A percentile compares a stretch with the other conserved stretches of the same genome.
These are phyloP conservation scores for Zygoascus biomembranicola DNA, from an alignment of 805 yeast genomes.

Conservation along the genomic window DNA sequence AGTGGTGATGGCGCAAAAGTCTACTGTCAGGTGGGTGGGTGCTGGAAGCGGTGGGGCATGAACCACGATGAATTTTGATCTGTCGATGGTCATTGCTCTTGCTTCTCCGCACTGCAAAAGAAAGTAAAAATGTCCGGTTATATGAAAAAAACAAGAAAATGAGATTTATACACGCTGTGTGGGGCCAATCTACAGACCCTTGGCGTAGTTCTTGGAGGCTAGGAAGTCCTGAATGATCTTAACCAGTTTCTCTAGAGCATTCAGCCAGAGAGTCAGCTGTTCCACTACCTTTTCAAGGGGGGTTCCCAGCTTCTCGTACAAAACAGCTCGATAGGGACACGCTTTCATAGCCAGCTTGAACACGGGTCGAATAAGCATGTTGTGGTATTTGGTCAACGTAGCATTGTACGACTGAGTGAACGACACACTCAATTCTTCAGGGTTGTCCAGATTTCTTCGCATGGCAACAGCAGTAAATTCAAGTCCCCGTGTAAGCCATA, in stretches of 20 bases:
- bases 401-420: conserved; percentile 79
- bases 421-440: conserved; percentile 63
- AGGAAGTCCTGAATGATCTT: conserved; percentile 65
- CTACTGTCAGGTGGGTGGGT: too few species aligned
- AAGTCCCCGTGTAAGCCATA: conserved; percentile 77
- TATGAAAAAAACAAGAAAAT: too few species aligned
- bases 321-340: conserved; percentile 83
- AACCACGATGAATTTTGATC: too few species aligned
- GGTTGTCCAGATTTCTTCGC: conserved; percentile 65
- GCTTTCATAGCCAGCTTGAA: conserved; percentile 94
- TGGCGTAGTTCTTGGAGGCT: conserved; percentile 75
- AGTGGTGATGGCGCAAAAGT: background rate
- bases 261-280: conserved; percentile 67
- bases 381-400: conserved; percentile 75
- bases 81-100: too few species aligned
- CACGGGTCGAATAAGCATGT: conserved; percentile 72
- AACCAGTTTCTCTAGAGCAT: conserved; percentile 68
- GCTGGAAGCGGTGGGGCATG: too few species aligned
- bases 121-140: too few species aligned
- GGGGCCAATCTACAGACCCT: conserved; percentile 51
- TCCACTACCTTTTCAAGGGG: conserved; percentile 44
- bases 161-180: background rate
- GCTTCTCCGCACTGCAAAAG: too few species aligned
- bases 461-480: conserved; percentile 87
- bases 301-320: conserved; percentile 75